A percentile compares a stretch with the other conserved stretches of the same genome.
phyloP scores from a whole-genome alignment of 1,139 yeast species.

The Keqinozyma sinolaborantium region DNA sequence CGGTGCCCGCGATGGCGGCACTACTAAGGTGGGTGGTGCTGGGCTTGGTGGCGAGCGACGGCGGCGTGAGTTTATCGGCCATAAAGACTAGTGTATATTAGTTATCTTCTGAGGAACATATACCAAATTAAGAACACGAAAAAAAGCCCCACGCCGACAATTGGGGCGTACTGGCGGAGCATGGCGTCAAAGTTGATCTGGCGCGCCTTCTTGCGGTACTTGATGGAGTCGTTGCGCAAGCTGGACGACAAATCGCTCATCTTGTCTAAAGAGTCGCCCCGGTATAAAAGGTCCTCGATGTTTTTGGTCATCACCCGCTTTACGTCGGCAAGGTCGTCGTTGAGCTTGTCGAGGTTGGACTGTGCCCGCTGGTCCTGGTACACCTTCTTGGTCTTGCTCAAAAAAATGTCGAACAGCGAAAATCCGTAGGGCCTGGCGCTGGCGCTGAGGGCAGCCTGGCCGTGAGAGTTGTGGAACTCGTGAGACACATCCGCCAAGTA shows the following conservation, averaged over 20 bases:
- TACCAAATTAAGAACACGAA: slow-evolving; percentile 83
- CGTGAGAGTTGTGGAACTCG: slow-evolving; percentile 81
- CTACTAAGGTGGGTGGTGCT: slow-evolving; percentile 2
- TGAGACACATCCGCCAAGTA: slow-evolving; percentile 77
- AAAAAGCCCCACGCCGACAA: slow-evolving; percentile 68
- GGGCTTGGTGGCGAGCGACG: slow-evolving; percentile 3
- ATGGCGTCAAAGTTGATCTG: slow-evolving; percentile 87
- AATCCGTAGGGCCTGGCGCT: slow-evolving; percentile 85
- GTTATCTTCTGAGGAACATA: slow-evolving; percentile 46
- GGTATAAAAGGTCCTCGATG: slow-evolving; percentile 86
- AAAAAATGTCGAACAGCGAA: slow-evolving; percentile 77
- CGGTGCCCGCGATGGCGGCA: slow-evolving; percentile 6
- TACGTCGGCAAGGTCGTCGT: slow-evolving; percentile 87
- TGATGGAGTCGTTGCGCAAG: slow-evolving; percentile 78
- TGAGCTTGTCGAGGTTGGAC: slow-evolving; percentile 78
- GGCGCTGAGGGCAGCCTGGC: slow-evolving; percentile 59
- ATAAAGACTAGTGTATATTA: neutral
- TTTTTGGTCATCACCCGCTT: slow-evolving; percentile 94
- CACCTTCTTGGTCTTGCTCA: slow-evolving; percentile 81
- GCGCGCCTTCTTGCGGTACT: slow-evolving; percentile 86
- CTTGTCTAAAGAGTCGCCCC: slow-evolving; percentile 92
- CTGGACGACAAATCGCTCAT: slow-evolving; percentile 87
- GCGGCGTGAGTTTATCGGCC: slow-evolving; percentile 4
- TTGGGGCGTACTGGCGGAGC: slow-evolving; percentile 85
- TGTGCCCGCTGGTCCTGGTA: slow-evolving; percentile 93